Conservation (phyloP, 176 grass and related monocot species). For the Zea luxurians region DNA sequence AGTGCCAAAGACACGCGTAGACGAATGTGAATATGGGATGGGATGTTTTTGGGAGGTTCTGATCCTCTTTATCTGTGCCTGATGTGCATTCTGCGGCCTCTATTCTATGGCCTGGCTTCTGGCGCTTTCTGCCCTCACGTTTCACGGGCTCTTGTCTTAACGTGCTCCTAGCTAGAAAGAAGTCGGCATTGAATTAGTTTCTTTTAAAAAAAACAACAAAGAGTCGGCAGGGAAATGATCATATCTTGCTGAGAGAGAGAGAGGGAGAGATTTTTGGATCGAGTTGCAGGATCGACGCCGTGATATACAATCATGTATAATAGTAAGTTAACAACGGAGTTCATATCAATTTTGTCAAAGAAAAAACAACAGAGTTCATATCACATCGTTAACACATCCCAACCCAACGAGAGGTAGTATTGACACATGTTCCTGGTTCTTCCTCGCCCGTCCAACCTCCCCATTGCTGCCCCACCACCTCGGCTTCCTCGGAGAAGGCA, state of each 20-base stretch:
- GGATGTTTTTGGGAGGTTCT: neutral
- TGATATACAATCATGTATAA: too few species aligned
- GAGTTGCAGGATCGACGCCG: neutral
- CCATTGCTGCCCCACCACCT: too few species aligned
- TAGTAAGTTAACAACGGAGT: too few species aligned
- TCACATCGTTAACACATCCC: neutral
- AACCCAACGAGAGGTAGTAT: too few species aligned
- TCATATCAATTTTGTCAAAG: too few species aligned
- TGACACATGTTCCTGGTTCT: too few species aligned
- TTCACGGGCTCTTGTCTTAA: slow-evolving; percentile 9
- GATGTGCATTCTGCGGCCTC: neutral
- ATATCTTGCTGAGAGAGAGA: neutral
- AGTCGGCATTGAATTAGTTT: neutral
- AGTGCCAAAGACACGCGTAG: neutral
- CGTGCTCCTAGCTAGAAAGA: neutral
- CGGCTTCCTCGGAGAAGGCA: too few species aligned
- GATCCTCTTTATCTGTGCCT: neutral
- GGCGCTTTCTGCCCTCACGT: slow-evolving; percentile 26
- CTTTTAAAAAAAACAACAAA: neutral
- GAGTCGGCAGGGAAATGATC: neutral
- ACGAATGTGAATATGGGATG: neutral
- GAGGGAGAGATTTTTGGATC: neutral
- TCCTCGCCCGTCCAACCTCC: too few species aligned
- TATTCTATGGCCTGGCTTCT: neutral
- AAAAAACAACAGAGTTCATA: too few species aligned